phyloP scores from a whole-genome alignment of 2,329 filamentous ascomycete species.

The Alternaria sp. region DNA sequence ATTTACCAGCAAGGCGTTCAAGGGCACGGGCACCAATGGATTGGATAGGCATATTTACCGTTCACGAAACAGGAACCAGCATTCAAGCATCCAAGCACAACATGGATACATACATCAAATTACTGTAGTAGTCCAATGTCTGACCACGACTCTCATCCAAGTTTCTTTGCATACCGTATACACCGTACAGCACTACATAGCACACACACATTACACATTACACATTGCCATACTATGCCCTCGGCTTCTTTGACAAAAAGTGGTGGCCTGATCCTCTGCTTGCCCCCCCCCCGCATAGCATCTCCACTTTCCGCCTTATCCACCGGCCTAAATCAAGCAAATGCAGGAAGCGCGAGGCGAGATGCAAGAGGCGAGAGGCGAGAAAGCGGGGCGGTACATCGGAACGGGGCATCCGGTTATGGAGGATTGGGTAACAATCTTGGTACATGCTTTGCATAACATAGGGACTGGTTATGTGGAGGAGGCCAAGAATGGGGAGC shows the following conservation, averaged over 20 bases:
- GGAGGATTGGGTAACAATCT: neutral
- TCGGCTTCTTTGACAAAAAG: neutral
- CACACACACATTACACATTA: neutral
- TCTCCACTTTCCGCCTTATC: slow-evolving; percentile 9
- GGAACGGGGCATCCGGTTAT: neutral
- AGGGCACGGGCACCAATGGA: neutral
- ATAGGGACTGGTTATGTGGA: neutral
- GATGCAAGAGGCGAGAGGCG: neutral
- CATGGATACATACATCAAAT: neutral
- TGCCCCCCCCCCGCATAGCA: neutral
- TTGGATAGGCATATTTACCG: neutral
- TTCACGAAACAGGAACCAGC: neutral
- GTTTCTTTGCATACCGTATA: neutral
- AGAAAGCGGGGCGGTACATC: slow-evolving; percentile 5
- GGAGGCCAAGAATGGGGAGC: neutral
- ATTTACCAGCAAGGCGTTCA: slow-evolving; percentile 2
- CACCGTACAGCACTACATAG: too few relatives aligned
- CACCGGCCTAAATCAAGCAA: neutral
- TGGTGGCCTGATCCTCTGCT: neutral
- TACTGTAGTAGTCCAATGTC: too few relatives aligned
- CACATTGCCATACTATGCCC: neutral
- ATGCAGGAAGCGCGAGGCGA: neutral
- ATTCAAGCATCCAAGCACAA: neutral
- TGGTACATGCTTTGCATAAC: slow-evolving; percentile 8
- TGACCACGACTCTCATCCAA: neutral